Evolutionary conservation across 108 stramenopile species (phyloP).

Genomic region (Cyclostephanos invisitatus): DNA sequence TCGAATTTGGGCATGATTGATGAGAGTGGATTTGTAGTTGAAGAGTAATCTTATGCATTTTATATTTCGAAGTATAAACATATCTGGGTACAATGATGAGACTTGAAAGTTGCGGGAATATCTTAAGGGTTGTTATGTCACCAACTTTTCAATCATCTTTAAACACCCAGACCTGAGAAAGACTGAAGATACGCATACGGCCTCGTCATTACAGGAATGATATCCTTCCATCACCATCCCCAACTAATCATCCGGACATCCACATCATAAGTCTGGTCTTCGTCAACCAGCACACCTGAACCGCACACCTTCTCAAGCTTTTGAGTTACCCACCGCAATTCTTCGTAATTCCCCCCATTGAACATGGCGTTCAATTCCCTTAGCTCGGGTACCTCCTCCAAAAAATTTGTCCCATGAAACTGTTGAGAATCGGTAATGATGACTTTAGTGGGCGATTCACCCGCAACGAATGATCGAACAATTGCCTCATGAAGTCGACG

Average conservation of each 20-base stretch:
- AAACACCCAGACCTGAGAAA: not conserved
- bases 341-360: slow-evolving; percentile 15
- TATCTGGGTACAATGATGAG: not conserved
- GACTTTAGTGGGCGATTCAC: slow-evolving; percentile 29
- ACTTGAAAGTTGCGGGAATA: not conserved
- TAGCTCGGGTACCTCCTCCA: slow-evolving; percentile 38
- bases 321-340: slow-evolving; percentile 50
- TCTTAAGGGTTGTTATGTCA: too few species aligned
- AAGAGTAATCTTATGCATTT: slow-evolving; percentile 3
- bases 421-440: slow-evolving; percentile 80
- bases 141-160: not conserved
- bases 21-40: not conserved
- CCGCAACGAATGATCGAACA: slow-evolving; percentile 12
- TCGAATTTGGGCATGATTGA: slow-evolving; percentile 4
- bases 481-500: slow-evolving; percentile 57
- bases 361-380: slow-evolving; percentile 26
- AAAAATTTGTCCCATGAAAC: slow-evolving; percentile 67
- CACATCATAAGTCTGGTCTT: slow-evolving; percentile 79
- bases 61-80: not conserved
- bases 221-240: slow-evolving; percentile 37
- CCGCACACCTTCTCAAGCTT: slow-evolving; percentile 54
- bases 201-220: not conserved
- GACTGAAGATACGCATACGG: not conserved
- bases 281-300: slow-evolving; percentile 74
- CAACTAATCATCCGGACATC: slow-evolving; percentile 65